These are phyloP conservation scores for Arthroderma uncinatum DNA, from an alignment of 2,329 filamentous ascomycete species.

Conservation along the genomic window DNA sequence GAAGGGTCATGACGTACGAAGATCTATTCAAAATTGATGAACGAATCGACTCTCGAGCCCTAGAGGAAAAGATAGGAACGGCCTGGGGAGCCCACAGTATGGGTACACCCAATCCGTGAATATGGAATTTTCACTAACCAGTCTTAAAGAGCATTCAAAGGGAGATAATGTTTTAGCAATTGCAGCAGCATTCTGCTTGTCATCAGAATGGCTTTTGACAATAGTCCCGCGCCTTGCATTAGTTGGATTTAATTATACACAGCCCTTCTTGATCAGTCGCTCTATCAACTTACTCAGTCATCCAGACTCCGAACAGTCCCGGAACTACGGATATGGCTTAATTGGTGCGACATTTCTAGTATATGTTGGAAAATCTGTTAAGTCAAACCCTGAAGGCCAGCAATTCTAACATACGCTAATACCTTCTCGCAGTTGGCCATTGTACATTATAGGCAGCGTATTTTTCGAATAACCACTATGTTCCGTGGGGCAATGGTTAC, in stretches of 20 bases:
- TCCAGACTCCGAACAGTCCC: conserved; percentile 10
- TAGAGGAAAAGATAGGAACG: not conserved
- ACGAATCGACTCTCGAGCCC: not conserved
- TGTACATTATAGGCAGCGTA: conserved; percentile 7
- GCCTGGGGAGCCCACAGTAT: not conserved
- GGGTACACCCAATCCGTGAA: not conserved
- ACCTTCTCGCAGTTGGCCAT: not conserved
- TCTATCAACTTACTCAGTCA: conserved; percentile 16
- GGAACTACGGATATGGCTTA: conserved; percentile 18
- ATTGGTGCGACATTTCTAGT: conserved; percentile 17
- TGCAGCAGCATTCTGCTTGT: conserved; percentile 5
- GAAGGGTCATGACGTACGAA: conserved; percentile 17
- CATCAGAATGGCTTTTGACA: not conserved
- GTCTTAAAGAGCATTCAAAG: not conserved
- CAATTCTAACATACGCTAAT: not conserved
- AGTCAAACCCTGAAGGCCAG: not conserved
- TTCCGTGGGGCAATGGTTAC: conserved; percentile 6
- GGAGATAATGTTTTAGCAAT: not conserved
- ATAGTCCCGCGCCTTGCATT: conserved; percentile 17
- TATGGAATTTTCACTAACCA: not conserved
- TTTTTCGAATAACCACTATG: conserved; percentile 6
- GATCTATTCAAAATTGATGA: not conserved
- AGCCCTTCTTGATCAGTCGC: conserved; percentile 20
- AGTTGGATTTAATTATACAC: conserved; percentile 21
- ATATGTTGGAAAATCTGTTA: conserved; percentile 13